These are phyloP conservation scores for Panaeolus papilionaceus DNA, from an alignment of 768 basidiomycete genomes.

Conservation along the genomic window DNA sequence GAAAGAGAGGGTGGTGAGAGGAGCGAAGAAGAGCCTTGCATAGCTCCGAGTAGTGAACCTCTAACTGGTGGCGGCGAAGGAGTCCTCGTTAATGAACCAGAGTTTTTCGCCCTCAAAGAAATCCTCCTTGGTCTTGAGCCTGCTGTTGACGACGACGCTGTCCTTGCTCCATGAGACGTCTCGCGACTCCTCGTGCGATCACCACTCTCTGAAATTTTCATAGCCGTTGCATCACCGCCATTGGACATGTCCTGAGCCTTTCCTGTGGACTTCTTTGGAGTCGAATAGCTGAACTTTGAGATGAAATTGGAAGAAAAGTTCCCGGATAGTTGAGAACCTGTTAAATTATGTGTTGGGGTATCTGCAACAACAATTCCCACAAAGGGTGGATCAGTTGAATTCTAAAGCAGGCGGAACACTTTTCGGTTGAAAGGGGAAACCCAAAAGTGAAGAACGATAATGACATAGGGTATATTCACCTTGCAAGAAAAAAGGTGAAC, in stretches of 20 bases:
- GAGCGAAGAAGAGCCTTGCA: slow-evolving; percentile 36
- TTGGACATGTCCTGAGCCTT: slow-evolving; percentile 30
- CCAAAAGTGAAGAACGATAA: slow-evolving; percentile 16
- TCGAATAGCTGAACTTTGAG: slow-evolving; percentile 16
- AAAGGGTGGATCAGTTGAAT: slow-evolving; percentile 16
- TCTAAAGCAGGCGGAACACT: slow-evolving; percentile 14
- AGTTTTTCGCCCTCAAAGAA: slow-evolving; percentile 28
- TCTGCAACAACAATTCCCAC: slow-evolving; percentile 28
- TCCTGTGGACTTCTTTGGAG: slow-evolving; percentile 22
- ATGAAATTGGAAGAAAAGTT: slow-evolving; percentile 20
- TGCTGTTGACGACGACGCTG: not conserved
- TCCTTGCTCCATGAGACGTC: slow-evolving; percentile 16
- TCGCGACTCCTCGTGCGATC: slow-evolving; percentile 14
- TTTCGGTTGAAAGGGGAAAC: slow-evolving; percentile 17
- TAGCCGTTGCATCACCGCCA: slow-evolving; percentile 21
- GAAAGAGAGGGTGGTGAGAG: slow-evolving; percentile 45
- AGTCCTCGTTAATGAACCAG: slow-evolving; percentile 27
- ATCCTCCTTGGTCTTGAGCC: slow-evolving; percentile 20
- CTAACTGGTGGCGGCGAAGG: slow-evolving; percentile 34
- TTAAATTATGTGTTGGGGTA: slow-evolving; percentile 41
- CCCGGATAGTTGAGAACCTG: slow-evolving; percentile 33
- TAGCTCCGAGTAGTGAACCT: slow-evolving; percentile 28
- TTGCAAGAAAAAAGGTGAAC: slow-evolving; percentile 48
- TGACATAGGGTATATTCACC: slow-evolving; percentile 30
- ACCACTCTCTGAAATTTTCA: slow-evolving; percentile 4